Base-by-base conservation (phyloP, 306 rosid genomes). In the Glycine soja region DNA sequence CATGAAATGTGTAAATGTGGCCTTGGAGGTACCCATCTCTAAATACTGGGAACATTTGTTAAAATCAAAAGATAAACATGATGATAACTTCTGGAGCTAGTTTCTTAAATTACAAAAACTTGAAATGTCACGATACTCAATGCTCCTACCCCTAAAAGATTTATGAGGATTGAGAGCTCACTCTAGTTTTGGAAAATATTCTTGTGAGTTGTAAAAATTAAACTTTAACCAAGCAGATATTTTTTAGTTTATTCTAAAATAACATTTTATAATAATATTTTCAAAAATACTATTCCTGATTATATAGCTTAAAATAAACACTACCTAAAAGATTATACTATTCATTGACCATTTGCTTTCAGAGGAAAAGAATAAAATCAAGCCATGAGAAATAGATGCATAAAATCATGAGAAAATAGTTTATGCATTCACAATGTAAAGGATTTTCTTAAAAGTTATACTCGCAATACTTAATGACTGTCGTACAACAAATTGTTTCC, bases 1-100 rank as follows among this genome's bases (percentile, higher is more conserved):
- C 32, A 14, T 24, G 48, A n/a, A 46, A n/a, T 24, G 30, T 24
- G 30, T 24, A 24, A 24, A 24, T 46, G 42, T 10, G 47, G 10
- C 36, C 72, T 48, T n/a, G 70, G 80, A 76, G 10, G 70, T 58
- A 52, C 51, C 34, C 14, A 19, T 58, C 40, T 72, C 7, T 42
- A 19, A 19, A 43, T 46, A 2, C 12, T 7, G 8, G 56, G 30
- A 45, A 2, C 36, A 13, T 24, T 13, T 61, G n/a, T 14, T 48
- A 48, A 48, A 12, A 74, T 56, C 43, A 56, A 48, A 48, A 10
- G 53, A 48, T 3, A 54, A 59, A 11, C 9, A 8, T 15, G 32
- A 24, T 24, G 30, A 8, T 58, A 8, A 58, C 36, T 58, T 30
- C 13, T 58, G 9, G 7, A 58, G 64, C 64, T 9, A 58, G 12